These are phyloP conservation scores for Gynostemma pentaphyllum DNA, from an alignment of 306 rosid species.

Conservation along the genomic window DNA sequence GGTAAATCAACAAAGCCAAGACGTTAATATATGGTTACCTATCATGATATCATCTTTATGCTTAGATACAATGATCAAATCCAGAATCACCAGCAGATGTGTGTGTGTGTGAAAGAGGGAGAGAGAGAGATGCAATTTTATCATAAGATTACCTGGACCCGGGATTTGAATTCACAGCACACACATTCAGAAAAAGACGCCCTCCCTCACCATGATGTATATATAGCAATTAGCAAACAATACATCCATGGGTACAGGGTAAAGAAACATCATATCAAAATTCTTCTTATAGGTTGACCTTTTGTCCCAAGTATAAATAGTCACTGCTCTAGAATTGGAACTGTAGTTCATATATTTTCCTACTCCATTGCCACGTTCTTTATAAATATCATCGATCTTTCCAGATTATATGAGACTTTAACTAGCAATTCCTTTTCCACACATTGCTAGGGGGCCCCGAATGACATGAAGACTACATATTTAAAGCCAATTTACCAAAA, in stretches of 20 bases:
- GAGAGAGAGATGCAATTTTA: background rate
- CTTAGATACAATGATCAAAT: constrained; percentile 1
- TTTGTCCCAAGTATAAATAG: no score
- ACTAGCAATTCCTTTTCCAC: background rate
- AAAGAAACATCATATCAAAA: no score
- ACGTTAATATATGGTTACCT: background rate
- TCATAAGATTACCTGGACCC: no score
- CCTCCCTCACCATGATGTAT: no score
- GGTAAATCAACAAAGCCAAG: background rate
- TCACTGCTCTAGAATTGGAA: no score
- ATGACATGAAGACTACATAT: background rate
- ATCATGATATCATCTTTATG: background rate
- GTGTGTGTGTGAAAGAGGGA: background rate
- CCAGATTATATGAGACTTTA: background rate
- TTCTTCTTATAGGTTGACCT: no score
- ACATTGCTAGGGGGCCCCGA: constrained; percentile 6
- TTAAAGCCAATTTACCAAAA: constrained; percentile 1
- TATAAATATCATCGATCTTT: background rate
- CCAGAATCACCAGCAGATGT: background rate
- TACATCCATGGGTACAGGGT: no score
- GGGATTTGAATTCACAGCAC: no score
- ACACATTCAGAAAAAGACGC: no score
- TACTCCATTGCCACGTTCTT: background rate
- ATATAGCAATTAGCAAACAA: no score
- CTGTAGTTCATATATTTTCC: no score